A percentile compares a stretch with the other conserved stretches of the same genome.
These are phyloP conservation scores for Globisporangium cederbergense DNA, from an alignment of 352 stramenopile genomes.

Conservation along the genomic window DNA sequence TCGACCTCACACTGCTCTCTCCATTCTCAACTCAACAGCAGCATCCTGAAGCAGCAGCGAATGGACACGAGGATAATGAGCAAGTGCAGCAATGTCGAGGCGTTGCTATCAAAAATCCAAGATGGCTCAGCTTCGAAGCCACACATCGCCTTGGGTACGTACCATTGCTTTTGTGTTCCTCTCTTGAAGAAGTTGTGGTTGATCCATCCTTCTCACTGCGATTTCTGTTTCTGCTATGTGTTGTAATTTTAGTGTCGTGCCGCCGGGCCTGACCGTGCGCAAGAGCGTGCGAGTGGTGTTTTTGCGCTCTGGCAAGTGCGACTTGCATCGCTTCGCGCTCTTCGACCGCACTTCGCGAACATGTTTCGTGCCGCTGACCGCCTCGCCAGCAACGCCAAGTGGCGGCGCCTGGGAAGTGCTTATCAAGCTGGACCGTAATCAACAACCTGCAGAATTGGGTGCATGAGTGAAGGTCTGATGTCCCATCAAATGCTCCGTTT, in stretches of 20 bases:
- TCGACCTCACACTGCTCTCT: constrained; percentile 66
- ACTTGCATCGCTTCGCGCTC: constrained; percentile 48
- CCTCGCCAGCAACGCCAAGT: background rate
- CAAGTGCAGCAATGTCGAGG: background rate
- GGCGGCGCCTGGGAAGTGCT: constrained; percentile 27
- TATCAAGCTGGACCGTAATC: constrained; percentile 2
- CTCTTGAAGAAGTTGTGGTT: background rate
- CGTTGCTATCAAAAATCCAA: background rate
- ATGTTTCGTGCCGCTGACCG: constrained; percentile 45
- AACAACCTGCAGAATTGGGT: too few species aligned
- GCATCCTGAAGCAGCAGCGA: background rate
- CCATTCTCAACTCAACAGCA: constrained; percentile 12
- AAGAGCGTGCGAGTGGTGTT: constrained; percentile 62
- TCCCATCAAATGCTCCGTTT: too few species aligned
- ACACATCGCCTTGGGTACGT: constrained; percentile 67
- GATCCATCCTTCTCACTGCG: background rate
- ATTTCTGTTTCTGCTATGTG: background rate
- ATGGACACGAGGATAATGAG: background rate
- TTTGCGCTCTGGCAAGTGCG: constrained; percentile 37
- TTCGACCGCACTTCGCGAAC: constrained; percentile 55
- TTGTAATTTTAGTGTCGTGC: constrained; percentile 26
- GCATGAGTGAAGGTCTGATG: too few species aligned
- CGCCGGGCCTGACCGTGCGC: constrained; percentile 48
- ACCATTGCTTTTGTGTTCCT: background rate
- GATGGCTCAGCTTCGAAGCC: constrained; percentile 56